These are phyloP conservation scores for Trichoderma koningii DNA, from an alignment of 2,329 filamentous ascomycete species.

Conservation along the genomic window DNA sequence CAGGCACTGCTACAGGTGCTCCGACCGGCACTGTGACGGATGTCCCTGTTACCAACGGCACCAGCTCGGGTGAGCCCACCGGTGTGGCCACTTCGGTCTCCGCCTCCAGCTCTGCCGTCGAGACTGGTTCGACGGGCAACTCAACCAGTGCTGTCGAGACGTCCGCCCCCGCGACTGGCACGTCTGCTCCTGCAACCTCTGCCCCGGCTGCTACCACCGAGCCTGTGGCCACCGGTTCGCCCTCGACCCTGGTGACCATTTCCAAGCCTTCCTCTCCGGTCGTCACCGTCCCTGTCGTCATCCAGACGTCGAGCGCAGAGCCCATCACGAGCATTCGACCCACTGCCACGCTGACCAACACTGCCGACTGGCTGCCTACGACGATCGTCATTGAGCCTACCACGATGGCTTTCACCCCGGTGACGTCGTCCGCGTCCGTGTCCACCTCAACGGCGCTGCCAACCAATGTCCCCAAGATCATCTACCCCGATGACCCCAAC, in stretches of 20 bases:
- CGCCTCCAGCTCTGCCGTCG: neutral
- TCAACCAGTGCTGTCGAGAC: neutral
- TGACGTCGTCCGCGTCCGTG: constrained; percentile 42
- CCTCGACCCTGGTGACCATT: constrained; percentile 9
- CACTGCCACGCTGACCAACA: constrained; percentile 48
- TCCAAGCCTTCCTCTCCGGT: constrained; percentile 15
- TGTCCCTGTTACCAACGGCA: constrained; percentile 7
- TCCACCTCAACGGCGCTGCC: constrained; percentile 59
- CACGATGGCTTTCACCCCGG: constrained; percentile 39
- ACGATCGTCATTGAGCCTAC: constrained; percentile 61
- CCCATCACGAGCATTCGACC: constrained; percentile 46
- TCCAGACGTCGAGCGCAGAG: constrained; percentile 26
- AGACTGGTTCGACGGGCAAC: constrained; percentile 13
- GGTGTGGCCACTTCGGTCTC: neutral
- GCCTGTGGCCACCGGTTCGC: constrained; percentile 2
- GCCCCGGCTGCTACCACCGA: neutral
- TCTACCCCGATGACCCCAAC: constrained; percentile 66
- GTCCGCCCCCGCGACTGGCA: constrained; percentile 2
- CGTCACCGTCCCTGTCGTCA: neutral
- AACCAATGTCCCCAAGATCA: constrained; percentile 69
- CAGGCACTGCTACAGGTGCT: neutral
- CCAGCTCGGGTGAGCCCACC: constrained; percentile 7
- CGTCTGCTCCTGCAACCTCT: neutral
- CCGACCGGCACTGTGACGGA: constrained; percentile 8
- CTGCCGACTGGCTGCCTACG: constrained; percentile 56